These are phyloP conservation scores for Aurantiochytrium sp. DNA, from an alignment of 108 stramenopile species.

Conservation along the genomic window DNA sequence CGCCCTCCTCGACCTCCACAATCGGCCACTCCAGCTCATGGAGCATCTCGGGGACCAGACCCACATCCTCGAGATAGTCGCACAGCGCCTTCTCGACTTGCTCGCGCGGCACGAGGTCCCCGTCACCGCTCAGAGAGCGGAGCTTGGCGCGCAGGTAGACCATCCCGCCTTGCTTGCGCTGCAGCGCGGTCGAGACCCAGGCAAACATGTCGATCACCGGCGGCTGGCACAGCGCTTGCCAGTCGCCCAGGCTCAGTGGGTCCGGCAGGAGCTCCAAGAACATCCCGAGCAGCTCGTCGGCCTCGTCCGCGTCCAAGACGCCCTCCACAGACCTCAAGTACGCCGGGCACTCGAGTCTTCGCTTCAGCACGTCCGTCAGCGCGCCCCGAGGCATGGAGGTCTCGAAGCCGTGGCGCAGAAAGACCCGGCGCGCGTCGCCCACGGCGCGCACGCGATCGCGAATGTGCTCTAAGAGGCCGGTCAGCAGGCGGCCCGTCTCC, in stretches of 20 bases:
- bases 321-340: background rate
- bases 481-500: background rate
- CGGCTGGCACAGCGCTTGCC: background rate
- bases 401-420: background rate
- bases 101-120: background rate
- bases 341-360: background rate
- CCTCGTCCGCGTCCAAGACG: background rate
- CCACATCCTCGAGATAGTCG: conserved; percentile 2
- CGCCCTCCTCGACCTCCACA: background rate
- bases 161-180: background rate
- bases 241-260: background rate
- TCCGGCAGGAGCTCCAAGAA: background rate
- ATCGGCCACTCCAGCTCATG: background rate
- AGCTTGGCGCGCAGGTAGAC: background rate
- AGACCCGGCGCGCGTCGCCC: background rate
- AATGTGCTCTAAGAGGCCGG: background rate
- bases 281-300: background rate
- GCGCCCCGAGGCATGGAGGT: background rate
- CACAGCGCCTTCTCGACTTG: background rate
- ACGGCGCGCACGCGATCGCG: background rate
- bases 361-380: background rate
- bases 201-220: background rate
- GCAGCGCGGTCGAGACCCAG: background rate
- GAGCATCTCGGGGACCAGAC: background rate
- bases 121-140: background rate